Evolutionary conservation across 352 stramenopile genomes (phyloP), one percentile per base, ranked within the genome.

Genomic region (Phytophthora vignae): DNA sequence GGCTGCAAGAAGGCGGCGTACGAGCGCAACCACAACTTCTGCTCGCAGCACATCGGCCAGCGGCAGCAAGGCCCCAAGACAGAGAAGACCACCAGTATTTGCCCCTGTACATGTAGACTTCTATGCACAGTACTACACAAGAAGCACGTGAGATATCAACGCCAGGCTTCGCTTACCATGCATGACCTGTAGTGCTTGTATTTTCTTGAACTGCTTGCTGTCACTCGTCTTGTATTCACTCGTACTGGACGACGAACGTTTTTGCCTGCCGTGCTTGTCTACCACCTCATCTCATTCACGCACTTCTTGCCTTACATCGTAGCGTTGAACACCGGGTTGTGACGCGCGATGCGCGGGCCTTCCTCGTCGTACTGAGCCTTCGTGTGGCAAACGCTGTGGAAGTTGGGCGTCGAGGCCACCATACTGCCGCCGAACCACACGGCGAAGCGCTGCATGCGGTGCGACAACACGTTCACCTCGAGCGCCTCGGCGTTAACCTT

Each of bases 331-430:
- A 98, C 95, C 3, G 93, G 91, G 82, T 98, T 98, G 84, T 98
- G 94, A 36, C 96, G 90, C 4, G 95, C 95, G 64, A 98, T 98
- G 59, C 96, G 90, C 33, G 96, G 93, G 7, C 96, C 96, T 85
- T 99, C 95, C 69, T 99, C 96, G 25, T 98, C 95, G 87, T 99
- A 99, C 84, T 98, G 93, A 21, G 90, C 92, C 81, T 98, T 98
- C 31, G 96, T 99, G 91, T 98, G 94, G 88, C 96, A 99, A 42
- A 98, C 93, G 54, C 90, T 86, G 74, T 98, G 97, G 63, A 99
- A 99, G 65, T 98, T 92, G 17, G 91, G 89, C 58, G 91, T 97
- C n/a, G 93, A 98, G 12, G 94, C 96, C 27, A 99, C 89, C 91
- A 99, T 98, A 69, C 75, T 92, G 53, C 96, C 96, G 40, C 96